Percentiles rank a stretch among this genome's conserved stretches.
Evolutionary conservation across 2,329 filamentous ascomycete species (phyloP).

Genomic region (Gyromitra esculenta): DNA sequence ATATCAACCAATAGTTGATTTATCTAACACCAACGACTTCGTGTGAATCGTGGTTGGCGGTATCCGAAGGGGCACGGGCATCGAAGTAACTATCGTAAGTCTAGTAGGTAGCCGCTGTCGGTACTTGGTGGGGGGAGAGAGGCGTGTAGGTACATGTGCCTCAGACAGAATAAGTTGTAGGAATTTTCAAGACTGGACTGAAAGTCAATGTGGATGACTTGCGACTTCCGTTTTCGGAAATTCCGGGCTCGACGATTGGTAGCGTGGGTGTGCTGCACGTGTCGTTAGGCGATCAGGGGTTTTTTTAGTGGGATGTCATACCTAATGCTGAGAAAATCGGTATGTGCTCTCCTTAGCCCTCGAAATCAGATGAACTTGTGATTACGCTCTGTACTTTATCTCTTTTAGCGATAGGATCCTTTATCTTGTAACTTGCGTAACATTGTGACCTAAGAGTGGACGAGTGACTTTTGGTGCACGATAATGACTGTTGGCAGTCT

Average conservation of each 20-base stretch:
- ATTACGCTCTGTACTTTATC: background rate
- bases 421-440: background rate
- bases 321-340: background rate
- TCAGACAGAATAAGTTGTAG: background rate
- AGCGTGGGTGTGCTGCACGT: background rate
- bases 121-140: background rate
- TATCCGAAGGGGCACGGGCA: constrained; percentile 4
- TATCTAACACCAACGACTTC: background rate
- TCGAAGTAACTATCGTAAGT: background rate
- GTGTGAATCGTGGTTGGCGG: background rate
- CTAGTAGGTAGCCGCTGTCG: background rate
- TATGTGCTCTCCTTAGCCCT: background rate
- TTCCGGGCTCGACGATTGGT: background rate
- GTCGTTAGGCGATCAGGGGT: background rate
- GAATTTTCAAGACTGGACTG: background rate
- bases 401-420: background rate
- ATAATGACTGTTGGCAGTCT: background rate
- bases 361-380: background rate
- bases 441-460: background rate
- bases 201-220: background rate
- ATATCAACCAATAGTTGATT: background rate
- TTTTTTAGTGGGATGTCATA: background rate
- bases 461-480: constrained; percentile 1
- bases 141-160: background rate
- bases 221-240: background rate